Base-by-base conservation (phyloP, 306 rosid genomes). In the Vigna hirtella region DNA sequence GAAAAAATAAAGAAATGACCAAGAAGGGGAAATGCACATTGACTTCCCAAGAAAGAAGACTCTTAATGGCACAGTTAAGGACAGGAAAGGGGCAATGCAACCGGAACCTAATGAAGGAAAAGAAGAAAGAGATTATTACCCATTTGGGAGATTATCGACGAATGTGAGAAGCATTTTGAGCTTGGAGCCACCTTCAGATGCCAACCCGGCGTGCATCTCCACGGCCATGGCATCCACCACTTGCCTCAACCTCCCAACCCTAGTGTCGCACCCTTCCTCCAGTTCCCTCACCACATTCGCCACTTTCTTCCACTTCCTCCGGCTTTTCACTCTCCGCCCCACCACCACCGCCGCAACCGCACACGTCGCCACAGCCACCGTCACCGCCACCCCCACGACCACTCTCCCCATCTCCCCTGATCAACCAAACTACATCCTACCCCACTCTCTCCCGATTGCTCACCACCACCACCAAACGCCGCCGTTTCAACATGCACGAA, bases 141-240 rank as follows among this genome's bases (percentile, higher is more conserved):
- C 98, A 83, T 86, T 89, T 16, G 98, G 98, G 4, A 93, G 93
- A 69, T 81, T 83, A 85, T 91, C 98, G 13, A 93, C 96, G 77
- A 77, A 93, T 13, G 97, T 91, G 91, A 93, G 94, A 70, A 93
- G 86, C 98, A 93, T 93, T 92, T 90, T 91, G 88, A 93, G 98
- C 88, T 91, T 94, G 20, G 98, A 94, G 77, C 98, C 98, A 72
- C 98, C 97, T 82, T 91, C 94, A 24, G 98, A 91, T 24, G 98
- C 98, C 73, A 94, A 85, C 38, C 98, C 98, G 34, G 98, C 98
- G 87, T 91, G 98, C 98, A 94, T 94, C 96, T 94, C 98, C 26
- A 94, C 98, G 0, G 97, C 97, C 97, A 94, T 87, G 30, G 98
- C 98, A 83, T 91, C 97, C 47, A 91, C 96, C 75, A 94, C 98